Conservation (phyloP, 108 stramenopile genomes). For the Hondaea fermentalgiana region DNA sequence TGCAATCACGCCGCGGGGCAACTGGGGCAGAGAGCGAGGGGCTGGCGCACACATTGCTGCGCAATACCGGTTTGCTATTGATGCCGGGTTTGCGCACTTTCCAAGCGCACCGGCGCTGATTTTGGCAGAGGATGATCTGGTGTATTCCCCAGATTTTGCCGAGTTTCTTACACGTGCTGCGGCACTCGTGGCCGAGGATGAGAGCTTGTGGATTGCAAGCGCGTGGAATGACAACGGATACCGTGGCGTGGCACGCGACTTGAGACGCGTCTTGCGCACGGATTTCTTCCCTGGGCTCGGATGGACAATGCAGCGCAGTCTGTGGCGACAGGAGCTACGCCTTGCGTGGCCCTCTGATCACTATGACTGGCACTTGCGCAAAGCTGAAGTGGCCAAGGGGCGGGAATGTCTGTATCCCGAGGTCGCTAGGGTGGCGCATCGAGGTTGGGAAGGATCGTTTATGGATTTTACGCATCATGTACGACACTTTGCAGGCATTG, state of each 20-base stretch:
- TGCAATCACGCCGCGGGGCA: neutral
- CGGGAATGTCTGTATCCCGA: neutral
- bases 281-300: neutral
- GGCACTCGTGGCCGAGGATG: neutral
- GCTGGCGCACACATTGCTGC: neutral
- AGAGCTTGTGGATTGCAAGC: neutral
- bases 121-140: neutral
- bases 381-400: neutral
- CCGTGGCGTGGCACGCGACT: neutral
- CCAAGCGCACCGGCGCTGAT: neutral
- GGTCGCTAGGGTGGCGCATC: neutral
- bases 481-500: neutral
- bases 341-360: neutral
- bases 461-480: neutral
- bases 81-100: neutral
- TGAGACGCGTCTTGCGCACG: neutral
- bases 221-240: conserved; percentile 19
- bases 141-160: neutral
- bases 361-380: neutral
- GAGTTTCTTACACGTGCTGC: neutral
- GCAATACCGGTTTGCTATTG: neutral
- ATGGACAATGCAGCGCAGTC: neutral
- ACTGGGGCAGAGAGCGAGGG: neutral
- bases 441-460: neutral
- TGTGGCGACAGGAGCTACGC: neutral